These are phyloP conservation scores for Cordyceps farinosa DNA, from an alignment of 2,329 filamentous ascomycete species.

Conservation along the genomic window DNA sequence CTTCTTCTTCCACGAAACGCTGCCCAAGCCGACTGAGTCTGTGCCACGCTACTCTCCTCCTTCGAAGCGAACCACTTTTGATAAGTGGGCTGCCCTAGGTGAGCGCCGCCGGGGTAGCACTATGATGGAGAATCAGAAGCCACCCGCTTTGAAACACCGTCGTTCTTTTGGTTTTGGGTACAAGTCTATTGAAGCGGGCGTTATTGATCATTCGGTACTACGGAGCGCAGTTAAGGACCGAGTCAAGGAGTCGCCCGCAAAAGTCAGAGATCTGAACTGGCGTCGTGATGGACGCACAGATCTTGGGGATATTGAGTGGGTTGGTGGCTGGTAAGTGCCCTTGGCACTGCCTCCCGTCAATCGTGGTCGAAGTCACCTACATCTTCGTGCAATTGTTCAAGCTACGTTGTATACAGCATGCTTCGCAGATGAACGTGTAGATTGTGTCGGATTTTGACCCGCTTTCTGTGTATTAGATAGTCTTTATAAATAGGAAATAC, in stretches of 20 bases:
- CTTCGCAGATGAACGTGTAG: slow-evolving; percentile 5
- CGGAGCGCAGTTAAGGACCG: slow-evolving; percentile 42
- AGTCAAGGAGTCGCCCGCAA: slow-evolving; percentile 53
- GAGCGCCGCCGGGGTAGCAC: slow-evolving; percentile 72
- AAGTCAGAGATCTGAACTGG: slow-evolving; percentile 59
- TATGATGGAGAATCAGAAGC: slow-evolving; percentile 47
- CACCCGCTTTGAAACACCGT: slow-evolving; percentile 47
- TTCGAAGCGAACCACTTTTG: slow-evolving; percentile 59
- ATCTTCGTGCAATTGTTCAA: slow-evolving; percentile 21
- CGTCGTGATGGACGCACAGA: slow-evolving; percentile 61
- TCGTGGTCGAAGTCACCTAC: slow-evolving; percentile 54
- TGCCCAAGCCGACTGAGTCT: slow-evolving; percentile 33
- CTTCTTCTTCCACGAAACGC: slow-evolving; percentile 68
- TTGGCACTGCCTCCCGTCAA: slow-evolving; percentile 41
- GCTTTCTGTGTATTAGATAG: slow-evolving; percentile 58
- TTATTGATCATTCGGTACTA: slow-evolving; percentile 44
- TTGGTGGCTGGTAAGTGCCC: slow-evolving; percentile 79
- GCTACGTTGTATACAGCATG: slow-evolving; percentile 14
- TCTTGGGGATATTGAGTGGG: slow-evolving; percentile 84
- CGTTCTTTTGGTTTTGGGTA: slow-evolving; percentile 47
- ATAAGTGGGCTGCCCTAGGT: slow-evolving; percentile 89
- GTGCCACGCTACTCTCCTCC: slow-evolving; percentile 60
- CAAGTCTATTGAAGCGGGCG: slow-evolving; percentile 46
- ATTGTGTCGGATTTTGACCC: slow-evolving; percentile 46
- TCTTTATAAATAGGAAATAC: slow-evolving; percentile 46